phyloP scores from a whole-genome alignment of 2,329 filamentous ascomycete genomes.

The Trichophyton mentagrophytes region DNA sequence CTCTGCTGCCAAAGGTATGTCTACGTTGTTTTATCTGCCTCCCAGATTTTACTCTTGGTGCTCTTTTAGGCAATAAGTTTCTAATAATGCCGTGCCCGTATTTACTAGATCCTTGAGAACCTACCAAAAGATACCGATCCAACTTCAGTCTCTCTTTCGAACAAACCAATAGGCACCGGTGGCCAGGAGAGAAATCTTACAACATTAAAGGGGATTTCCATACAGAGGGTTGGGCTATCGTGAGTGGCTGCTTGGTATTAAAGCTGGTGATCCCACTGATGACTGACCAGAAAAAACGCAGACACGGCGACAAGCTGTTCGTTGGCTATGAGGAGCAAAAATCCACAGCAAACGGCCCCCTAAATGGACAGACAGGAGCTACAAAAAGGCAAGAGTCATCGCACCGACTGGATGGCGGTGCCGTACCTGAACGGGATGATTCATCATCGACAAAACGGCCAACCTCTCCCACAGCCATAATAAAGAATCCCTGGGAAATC shows the following conservation, averaged over 20 bases:
- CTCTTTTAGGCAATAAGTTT: not conserved
- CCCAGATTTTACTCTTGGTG: not conserved
- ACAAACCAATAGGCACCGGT: conserved; percentile 44
- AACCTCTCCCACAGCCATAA: conserved; percentile 45
- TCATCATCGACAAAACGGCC: conserved; percentile 47
- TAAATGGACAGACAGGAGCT: conserved; percentile 16
- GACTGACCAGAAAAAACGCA: conserved; percentile 23
- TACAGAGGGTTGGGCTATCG: conserved; percentile 46
- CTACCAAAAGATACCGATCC: conserved; percentile 45
- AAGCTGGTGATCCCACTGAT: not conserved
- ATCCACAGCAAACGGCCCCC: conserved; percentile 38
- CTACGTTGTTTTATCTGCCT: not conserved
- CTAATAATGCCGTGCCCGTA: not conserved
- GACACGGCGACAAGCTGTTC: conserved; percentile 85
- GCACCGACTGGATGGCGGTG: conserved; percentile 28
- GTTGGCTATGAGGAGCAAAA: conserved; percentile 59
- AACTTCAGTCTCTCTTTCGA: conserved; percentile 45
- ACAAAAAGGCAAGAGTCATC: conserved; percentile 16
- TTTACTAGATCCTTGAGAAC: conserved; percentile 42
- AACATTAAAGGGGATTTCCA: conserved; percentile 41
- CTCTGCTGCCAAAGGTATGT: conserved; percentile 37
- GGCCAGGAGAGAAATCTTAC: conserved; percentile 44
- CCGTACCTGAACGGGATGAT: conserved; percentile 40
- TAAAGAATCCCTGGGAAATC: conserved; percentile 86
- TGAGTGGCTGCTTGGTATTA: conserved; percentile 22